Percentiles rank a stretch among this genome's conserved stretches.
Conservation (phyloP, 1,284 basidiomycete species). For the Apiotrichum siamense region DNA sequence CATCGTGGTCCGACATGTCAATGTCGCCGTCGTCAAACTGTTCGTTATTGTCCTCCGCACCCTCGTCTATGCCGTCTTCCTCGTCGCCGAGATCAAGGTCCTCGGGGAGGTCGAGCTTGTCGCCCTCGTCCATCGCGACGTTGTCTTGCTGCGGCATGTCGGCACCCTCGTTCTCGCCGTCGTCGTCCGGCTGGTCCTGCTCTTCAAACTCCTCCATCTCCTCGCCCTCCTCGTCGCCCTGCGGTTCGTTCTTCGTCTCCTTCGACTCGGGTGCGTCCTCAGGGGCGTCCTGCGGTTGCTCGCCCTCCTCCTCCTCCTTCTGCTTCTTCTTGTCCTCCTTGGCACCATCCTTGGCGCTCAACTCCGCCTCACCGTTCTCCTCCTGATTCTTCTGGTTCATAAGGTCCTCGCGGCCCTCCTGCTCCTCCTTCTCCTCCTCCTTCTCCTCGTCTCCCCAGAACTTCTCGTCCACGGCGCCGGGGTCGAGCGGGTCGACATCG, state of each 20-base stretch:
- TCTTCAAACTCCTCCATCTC: constrained; percentile 31
- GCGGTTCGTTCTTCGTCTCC: constrained; percentile 33
- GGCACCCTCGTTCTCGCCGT: constrained; percentile 37
- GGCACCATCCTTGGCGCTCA: constrained; percentile 65
- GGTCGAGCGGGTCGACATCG: constrained; percentile 79
- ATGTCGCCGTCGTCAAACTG: constrained; percentile 18
- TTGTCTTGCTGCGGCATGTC: constrained; percentile 51
- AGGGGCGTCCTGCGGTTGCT: constrained; percentile 34
- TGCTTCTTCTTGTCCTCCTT: constrained; percentile 40
- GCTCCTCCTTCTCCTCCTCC: constrained; percentile 47
- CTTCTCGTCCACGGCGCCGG: constrained; percentile 87
- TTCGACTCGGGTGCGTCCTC: constrained; percentile 17
- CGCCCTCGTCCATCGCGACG: constrained; percentile 65
- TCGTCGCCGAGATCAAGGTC: constrained; percentile 62
- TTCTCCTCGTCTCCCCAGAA: constrained; percentile 81
- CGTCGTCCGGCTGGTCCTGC: constrained; percentile 48
- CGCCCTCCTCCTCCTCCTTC: constrained; percentile 41
- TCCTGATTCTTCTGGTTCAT: constrained; percentile 46
- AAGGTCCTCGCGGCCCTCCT: constrained; percentile 42
- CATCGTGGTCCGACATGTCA: constrained; percentile 26
- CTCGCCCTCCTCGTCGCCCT: constrained; percentile 29
- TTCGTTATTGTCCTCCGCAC: constrained; percentile 27
- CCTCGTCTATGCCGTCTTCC: constrained; percentile 48
- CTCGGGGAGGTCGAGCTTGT: constrained; percentile 77
- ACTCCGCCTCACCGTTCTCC: constrained; percentile 56